Percentiles rank a stretch among this genome's conserved stretches.
Evolutionary conservation across 73 alveolate genomes (phyloP).

Genomic region (Paramecium biaurelia): DNA sequence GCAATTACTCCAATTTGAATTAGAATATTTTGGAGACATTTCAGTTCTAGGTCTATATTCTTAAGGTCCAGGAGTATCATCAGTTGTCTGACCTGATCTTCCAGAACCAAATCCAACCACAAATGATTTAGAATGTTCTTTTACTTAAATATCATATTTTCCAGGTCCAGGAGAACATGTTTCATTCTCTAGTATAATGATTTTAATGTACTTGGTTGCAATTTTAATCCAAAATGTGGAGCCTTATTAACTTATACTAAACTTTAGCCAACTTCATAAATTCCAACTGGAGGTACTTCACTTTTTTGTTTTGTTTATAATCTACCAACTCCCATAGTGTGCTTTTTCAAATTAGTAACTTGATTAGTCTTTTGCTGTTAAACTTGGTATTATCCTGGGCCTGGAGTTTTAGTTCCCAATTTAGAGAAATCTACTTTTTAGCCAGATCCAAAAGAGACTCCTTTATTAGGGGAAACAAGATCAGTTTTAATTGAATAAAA

Average conservation of each 20-base stretch:
- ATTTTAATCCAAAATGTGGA: not conserved
- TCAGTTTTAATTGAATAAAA: not conserved
- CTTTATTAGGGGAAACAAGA: not conserved
- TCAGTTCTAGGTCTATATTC: not conserved
- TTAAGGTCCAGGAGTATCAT: constrained; percentile 12
- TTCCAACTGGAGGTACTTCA: not conserved
- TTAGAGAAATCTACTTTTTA: not conserved
- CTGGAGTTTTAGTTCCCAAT: not conserved
- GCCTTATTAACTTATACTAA: not conserved
- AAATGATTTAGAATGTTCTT: not conserved
- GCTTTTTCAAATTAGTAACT: not conserved
- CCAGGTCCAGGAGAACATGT: constrained; percentile 13
- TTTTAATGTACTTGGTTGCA: not conserved
- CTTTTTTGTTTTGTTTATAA: not conserved
- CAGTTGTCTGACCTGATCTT: not conserved
- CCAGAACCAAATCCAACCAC: not conserved
- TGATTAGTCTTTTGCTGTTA: not conserved
- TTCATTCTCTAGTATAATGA: not conserved
- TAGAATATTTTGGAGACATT: not conserved
- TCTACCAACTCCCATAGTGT: not conserved
- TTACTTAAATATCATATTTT: not conserved
- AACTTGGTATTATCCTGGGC: not conserved
- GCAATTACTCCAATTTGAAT: not conserved
- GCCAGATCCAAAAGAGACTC: not conserved
- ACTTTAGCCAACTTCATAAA: not conserved